A percentile compares a stretch with the other conserved stretches of the same genome.
Conservation (phyloP, 2,329 filamentous ascomycete genomes). For the Colletotrichum melonis region DNA sequence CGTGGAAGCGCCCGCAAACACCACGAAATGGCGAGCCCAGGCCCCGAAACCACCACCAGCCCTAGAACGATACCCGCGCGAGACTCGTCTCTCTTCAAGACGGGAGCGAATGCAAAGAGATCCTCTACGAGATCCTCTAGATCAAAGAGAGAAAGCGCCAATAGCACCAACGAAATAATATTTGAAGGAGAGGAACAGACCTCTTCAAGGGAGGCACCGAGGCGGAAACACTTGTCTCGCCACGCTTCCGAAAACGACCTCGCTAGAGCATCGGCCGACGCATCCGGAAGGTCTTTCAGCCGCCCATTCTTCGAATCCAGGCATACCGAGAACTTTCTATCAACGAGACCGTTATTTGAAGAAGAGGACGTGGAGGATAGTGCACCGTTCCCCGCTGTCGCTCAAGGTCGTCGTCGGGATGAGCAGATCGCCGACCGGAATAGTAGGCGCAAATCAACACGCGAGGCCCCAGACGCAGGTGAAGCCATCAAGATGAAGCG, state of each 20-base stretch:
- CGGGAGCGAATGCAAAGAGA: constrained; percentile 63
- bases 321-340: constrained; percentile 22
- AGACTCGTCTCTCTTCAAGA: constrained; percentile 75
- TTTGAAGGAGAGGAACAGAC: constrained; percentile 53
- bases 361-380: constrained; percentile 65
- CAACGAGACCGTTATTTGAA: constrained; percentile 27
- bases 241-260: constrained; percentile 34
- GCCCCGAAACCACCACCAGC: constrained; percentile 49
- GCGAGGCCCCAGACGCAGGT: constrained; percentile 58
- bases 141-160: constrained; percentile 61
- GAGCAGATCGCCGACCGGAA: constrained; percentile 59
- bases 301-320: constrained; percentile 36
- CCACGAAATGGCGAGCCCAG: constrained; percentile 41
- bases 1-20: constrained; percentile 34
- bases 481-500: constrained; percentile 62
- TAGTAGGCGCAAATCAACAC: constrained; percentile 57
- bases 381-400: constrained; percentile 76
- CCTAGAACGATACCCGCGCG: constrained; percentile 71
- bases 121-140: constrained; percentile 61
- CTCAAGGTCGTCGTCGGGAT: constrained; percentile 68
- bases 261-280: constrained; percentile 40
- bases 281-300: constrained; percentile 21
- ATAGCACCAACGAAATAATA: constrained; percentile 50
- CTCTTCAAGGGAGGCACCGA: constrained; percentile 27
- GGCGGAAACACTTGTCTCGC: constrained; percentile 41